Percentiles rank a stretch among this genome's conserved stretches.
Conservation (phyloP, 2,329 filamentous ascomycete species). For the Monosporascus sp. region DNA sequence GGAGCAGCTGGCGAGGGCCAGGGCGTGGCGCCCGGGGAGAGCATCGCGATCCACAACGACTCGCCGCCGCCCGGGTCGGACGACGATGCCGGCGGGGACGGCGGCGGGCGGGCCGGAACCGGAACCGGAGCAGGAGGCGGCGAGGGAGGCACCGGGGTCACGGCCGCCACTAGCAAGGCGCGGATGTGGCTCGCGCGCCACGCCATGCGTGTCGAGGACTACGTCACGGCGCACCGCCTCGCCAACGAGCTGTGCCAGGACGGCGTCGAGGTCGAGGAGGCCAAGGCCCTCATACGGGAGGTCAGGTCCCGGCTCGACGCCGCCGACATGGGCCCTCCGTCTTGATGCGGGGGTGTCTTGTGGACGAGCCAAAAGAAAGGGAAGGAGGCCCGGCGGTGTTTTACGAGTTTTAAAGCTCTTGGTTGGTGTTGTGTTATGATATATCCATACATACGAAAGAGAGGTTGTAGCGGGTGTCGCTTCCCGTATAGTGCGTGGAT, state of each 20-base stretch:
- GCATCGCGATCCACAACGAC: constrained; percentile 51
- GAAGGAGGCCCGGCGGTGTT: too few species aligned
- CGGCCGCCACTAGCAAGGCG: constrained; percentile 84
- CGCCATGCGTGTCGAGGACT: constrained; percentile 71
- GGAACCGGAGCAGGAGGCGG: constrained; percentile 24
- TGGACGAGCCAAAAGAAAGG: too few species aligned
- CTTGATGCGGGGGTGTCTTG: not conserved
- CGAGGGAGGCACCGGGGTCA: constrained; percentile 70
- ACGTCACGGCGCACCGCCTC: constrained; percentile 68
- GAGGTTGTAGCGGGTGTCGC: too few species aligned
- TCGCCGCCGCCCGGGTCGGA: constrained; percentile 37
- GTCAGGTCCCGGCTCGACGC: constrained; percentile 69
- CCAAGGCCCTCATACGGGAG: constrained; percentile 86
- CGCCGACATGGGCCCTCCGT: constrained; percentile 7
- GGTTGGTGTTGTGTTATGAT: too few species aligned
- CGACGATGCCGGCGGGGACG: constrained; percentile 30
- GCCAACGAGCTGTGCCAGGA: constrained; percentile 92
- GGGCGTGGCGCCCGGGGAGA: constrained; percentile 58
- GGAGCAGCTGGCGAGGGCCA: constrained; percentile 32
- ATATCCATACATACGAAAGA: too few species aligned
- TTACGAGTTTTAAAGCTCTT: too few species aligned
- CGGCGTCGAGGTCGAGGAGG: constrained; percentile 93
- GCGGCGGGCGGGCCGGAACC: constrained; percentile 22
- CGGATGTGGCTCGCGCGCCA: constrained; percentile 87
- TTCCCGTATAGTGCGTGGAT: too few species aligned